Evolutionary conservation across 345 rosid species (phyloP).

Genomic region (Citrus maxima): DNA sequence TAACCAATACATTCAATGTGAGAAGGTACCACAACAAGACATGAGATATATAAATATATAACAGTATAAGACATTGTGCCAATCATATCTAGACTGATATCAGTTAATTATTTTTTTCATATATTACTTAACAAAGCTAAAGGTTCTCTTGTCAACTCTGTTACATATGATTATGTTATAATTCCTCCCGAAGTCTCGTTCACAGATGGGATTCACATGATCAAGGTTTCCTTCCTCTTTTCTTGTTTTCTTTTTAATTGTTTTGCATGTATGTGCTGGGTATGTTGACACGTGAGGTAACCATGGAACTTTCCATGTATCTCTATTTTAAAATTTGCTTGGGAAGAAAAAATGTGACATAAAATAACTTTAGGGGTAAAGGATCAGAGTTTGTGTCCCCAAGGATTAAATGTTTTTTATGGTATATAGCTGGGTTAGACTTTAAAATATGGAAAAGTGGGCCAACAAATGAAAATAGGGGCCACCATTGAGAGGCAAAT

Average conservation of each 20-base stretch:
- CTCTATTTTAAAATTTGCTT: neutral
- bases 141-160: slow-evolving; percentile 3
- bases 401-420: neutral
- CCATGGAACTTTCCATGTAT: neutral
- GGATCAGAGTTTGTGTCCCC: neutral
- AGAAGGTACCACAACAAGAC: neutral
- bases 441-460: slow-evolving; percentile 3
- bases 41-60: neutral
- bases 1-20: neutral
- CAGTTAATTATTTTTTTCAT: neutral
- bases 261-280: neutral
- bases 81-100: neutral
- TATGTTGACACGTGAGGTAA: neutral
- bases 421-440: neutral
- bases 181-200: neutral
- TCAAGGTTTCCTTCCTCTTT: neutral
- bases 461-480: slow-evolving; percentile 5
- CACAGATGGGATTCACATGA: slow-evolving; percentile 7
- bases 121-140: neutral
- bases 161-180: neutral
- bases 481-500: neutral
- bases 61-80: neutral
- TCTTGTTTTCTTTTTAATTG: neutral
- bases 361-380: neutral
- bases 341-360: neutral